phyloP scores from a whole-genome alignment of 2,329 filamentous ascomycete genomes.

The Monilinia polystroma region DNA sequence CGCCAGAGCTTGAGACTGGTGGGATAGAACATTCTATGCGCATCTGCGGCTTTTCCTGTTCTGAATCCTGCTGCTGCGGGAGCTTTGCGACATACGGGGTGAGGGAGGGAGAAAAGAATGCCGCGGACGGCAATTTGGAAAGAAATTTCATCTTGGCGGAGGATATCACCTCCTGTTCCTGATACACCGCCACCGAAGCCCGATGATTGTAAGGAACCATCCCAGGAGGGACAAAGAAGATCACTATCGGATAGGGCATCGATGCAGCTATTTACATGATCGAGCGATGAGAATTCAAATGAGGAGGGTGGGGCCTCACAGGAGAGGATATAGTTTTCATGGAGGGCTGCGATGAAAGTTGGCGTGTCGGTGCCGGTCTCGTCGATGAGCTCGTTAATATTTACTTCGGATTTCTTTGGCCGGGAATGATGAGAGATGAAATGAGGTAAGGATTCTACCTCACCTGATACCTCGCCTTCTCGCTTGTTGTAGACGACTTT shows the following conservation, averaged over 20 bases:
- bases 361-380: constrained; percentile 90
- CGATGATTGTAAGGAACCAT: constrained; percentile 63
- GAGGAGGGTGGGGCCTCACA: constrained; percentile 60
- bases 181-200: constrained; percentile 50
- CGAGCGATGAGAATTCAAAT: constrained; percentile 62
- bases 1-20: constrained; percentile 81
- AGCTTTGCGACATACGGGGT: constrained; percentile 73
- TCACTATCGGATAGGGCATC: constrained; percentile 86
- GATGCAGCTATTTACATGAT: constrained; percentile 81
- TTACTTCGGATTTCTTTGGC: constrained; percentile 63
- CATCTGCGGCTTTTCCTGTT: constrained; percentile 52
- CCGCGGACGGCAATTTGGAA: constrained; percentile 90
- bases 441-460: constrained; percentile 57
- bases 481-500: constrained; percentile 97
- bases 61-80: constrained; percentile 39
- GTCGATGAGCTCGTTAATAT: constrained; percentile 76
- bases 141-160: constrained; percentile 90
- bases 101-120: constrained; percentile 78
- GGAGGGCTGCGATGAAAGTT: constrained; percentile 84
- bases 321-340: constrained; percentile 90
- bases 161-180: constrained; percentile 65
- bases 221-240: constrained; percentile 72
- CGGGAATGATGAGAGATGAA: constrained; percentile 58
- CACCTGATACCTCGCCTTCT: constrained; percentile 51
- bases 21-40: constrained; percentile 91